phyloP scores from a whole-genome alignment of 2,329 filamentous ascomycete species.

The Fusarium xyrophilum region DNA sequence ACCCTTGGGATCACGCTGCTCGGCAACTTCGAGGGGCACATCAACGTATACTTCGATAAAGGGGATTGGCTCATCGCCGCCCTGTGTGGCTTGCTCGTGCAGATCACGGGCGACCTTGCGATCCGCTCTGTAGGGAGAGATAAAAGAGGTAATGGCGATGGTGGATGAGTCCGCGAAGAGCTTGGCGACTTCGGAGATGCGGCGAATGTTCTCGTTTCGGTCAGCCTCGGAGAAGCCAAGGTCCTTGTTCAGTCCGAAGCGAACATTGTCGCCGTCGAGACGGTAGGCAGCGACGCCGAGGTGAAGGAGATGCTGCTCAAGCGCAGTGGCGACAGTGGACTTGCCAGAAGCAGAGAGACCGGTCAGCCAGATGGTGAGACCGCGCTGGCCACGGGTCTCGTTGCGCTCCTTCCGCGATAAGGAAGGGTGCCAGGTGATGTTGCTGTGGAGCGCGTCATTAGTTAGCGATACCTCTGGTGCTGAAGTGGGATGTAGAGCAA shows the following conservation, averaged over 20 bases:
- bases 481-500: conserved; percentile 15
- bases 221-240: conserved; percentile 92
- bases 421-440: conserved; percentile 89
- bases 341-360: conserved; percentile 96
- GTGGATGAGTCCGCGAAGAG: conserved; percentile 91
- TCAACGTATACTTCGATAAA: conserved; percentile 97
- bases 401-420: conserved; percentile 81
- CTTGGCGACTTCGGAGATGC: conserved; percentile 96
- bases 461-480: conserved; percentile 8
- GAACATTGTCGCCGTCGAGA: conserved; percentile 97
- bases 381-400: conserved; percentile 78
- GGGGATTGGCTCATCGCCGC: conserved; percentile 72
- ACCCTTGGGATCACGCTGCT: conserved; percentile 96
- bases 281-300: conserved; percentile 84
- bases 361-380: conserved; percentile 97
- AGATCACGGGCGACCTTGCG: conserved; percentile 81
- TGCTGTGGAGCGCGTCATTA: conserved; percentile 57
- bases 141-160: conserved; percentile 93
- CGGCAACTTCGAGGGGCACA: conserved; percentile 87
- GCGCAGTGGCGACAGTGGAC: conserved; percentile 93
- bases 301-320: conserved; percentile 96
- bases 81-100: conserved; percentile 65
- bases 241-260: conserved; percentile 97
- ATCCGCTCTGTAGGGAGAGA: conserved; percentile 91
- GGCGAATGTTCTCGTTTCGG: conserved; percentile 96